Evolutionary conservation across 805 yeast species (phyloP).

Genomic region (Candida silvatica): DNA sequence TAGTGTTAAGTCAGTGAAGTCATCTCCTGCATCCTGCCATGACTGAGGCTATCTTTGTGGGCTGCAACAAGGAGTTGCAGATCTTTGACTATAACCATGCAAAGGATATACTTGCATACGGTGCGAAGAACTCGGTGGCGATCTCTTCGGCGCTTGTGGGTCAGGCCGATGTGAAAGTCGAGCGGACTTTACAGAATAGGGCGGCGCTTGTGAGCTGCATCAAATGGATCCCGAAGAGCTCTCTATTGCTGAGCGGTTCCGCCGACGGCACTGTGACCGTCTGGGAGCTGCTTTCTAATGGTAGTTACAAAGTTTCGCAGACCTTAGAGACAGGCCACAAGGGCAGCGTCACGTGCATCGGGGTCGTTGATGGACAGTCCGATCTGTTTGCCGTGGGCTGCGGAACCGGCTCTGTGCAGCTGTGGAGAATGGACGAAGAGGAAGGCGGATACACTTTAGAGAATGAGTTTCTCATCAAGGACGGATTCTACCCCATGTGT

Average conservation of each 20-base stretch:
- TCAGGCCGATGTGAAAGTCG: slow-evolving; percentile 33
- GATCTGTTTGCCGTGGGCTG: slow-evolving; percentile 49
- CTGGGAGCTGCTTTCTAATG: slow-evolving; percentile 36
- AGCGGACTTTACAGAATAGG: slow-evolving; percentile 52
- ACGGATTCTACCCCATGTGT: slow-evolving; percentile 43
- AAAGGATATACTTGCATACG: slow-evolving; percentile 50
- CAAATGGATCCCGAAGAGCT: slow-evolving; percentile 39
- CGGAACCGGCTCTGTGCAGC: slow-evolving; percentile 47
- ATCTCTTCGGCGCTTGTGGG: slow-evolving; percentile 50
- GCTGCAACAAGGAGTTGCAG: slow-evolving; percentile 62
- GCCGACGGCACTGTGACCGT: slow-evolving; percentile 58
- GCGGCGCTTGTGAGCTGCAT: slow-evolving; percentile 59
- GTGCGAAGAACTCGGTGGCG: slow-evolving; percentile 59
- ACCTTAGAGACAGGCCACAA: slow-evolving; percentile 9
- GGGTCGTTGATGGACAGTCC: slow-evolving; percentile 8
- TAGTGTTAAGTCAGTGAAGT: too few species aligned
- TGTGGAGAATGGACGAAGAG: slow-evolving; percentile 36
- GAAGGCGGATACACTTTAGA: slow-evolving; percentile 17
- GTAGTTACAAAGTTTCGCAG: slow-evolving; percentile 24
- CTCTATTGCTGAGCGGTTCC: slow-evolving; percentile 48
- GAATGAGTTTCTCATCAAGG: slow-evolving; percentile 27
- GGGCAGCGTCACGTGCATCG: slow-evolving; percentile 1
- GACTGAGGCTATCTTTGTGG: slow-evolving; percentile 59
- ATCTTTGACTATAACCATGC: slow-evolving; percentile 41
- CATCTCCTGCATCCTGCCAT: too few species aligned